phyloP scores from a whole-genome alignment of 1,284 basidiomycete species.

The Takashimella tepidaria region DNA sequence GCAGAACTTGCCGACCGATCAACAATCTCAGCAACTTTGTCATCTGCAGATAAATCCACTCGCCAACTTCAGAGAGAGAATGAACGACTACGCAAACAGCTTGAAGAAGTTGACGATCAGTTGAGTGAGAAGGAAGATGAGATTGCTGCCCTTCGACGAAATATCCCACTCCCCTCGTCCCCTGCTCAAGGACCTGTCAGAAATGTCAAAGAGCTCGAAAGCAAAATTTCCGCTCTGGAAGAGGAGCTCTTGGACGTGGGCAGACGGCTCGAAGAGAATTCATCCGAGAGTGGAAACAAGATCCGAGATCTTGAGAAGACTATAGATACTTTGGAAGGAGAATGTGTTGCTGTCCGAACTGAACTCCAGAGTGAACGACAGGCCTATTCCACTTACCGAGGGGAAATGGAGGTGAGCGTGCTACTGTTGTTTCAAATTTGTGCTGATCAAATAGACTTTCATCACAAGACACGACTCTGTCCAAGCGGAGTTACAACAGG shows the following conservation, averaged over 20 bases:
- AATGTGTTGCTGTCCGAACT: slow-evolving; percentile 9
- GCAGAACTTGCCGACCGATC: slow-evolving; percentile 13
- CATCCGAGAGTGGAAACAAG: neutral
- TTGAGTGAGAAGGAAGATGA: slow-evolving; percentile 21
- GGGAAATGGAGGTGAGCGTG: slow-evolving; percentile 13
- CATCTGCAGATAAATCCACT: slow-evolving; percentile 7
- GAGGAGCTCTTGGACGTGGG: slow-evolving; percentile 4
- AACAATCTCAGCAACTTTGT: neutral
- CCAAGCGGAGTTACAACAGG: slow-evolving; percentile 6
- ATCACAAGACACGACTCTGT: slow-evolving; percentile 1
- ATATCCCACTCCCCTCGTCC: slow-evolving; percentile 16
- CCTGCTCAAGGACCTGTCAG: slow-evolving; percentile 8
- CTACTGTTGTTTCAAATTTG: neutral
- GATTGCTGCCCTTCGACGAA: slow-evolving; percentile 17
- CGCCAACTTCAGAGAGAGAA: slow-evolving; percentile 20
- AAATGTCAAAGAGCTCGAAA: neutral
- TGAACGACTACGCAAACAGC: neutral
- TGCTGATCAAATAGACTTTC: slow-evolving; percentile 1
- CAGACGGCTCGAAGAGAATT: neutral
- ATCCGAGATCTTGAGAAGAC: slow-evolving; percentile 8
- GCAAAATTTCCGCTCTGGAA: slow-evolving; percentile 6
- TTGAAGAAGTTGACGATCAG: neutral
- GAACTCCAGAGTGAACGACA: slow-evolving; percentile 8
- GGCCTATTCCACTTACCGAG: slow-evolving; percentile 1
- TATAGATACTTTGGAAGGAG: slow-evolving; percentile 10